These are phyloP conservation scores for Chlamydomonas sphaeroides DNA, from an alignment of 139 green algal species.

Conservation along the genomic window DNA sequence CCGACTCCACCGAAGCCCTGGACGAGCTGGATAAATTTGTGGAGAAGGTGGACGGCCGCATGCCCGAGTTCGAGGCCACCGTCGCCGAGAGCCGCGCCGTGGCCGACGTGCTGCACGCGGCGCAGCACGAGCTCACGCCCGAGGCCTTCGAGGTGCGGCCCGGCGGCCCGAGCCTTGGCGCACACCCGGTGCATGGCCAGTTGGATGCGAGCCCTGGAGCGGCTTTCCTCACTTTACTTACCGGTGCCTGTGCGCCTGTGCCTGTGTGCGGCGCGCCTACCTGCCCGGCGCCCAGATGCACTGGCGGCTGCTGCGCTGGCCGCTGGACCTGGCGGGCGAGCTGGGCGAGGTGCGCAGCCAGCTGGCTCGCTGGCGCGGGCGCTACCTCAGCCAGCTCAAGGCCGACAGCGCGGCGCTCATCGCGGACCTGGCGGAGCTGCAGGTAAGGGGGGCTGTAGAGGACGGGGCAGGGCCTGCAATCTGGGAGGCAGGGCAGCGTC, in stretches of 20 bases:
- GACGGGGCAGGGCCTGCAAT: too few species aligned
- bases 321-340: slow-evolving; percentile 54
- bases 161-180: too few species aligned
- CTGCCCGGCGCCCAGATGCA: slow-evolving; percentile 61
- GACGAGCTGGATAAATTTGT: slow-evolving; percentile 74
- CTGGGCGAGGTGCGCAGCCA: slow-evolving; percentile 42
- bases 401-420: slow-evolving; percentile 48
- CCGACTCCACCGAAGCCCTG: slow-evolving; percentile 73
- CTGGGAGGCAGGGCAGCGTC: too few species aligned
- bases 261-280: too few species aligned
- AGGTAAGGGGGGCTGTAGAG: too few species aligned
- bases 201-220: too few species aligned
- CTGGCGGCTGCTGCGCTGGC: slow-evolving; percentile 72
- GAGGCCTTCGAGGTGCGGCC: too few species aligned
- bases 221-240: too few species aligned
- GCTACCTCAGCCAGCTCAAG: slow-evolving; percentile 62
- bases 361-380: slow-evolving; percentile 41
- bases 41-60: slow-evolving; percentile 57
- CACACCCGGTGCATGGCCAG: too few species aligned
- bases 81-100: slow-evolving; percentile 27
- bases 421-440: slow-evolving; percentile 61
- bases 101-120: slow-evolving; percentile 55
- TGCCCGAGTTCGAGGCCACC: slow-evolving; percentile 47
- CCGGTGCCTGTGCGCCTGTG: too few species aligned
- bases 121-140: slow-evolving; percentile 46